Conservation (phyloP, 2,329 filamentous ascomycete species). For the Verticillium isaacii region DNA sequence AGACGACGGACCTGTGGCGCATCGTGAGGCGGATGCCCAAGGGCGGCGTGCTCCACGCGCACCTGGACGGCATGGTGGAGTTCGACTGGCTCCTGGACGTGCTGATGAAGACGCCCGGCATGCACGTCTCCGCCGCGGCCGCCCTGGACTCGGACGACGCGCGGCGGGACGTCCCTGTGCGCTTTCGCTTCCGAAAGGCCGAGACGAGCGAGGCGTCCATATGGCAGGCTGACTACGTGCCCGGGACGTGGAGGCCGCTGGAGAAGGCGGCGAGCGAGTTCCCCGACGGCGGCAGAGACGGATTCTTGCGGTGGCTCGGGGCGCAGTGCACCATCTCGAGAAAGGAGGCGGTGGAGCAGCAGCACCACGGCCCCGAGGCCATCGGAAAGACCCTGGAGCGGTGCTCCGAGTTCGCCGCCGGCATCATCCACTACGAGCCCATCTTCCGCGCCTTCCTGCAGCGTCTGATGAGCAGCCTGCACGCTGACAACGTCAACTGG, state of each 20-base stretch:
- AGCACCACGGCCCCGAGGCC: constrained; percentile 68
- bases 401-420: constrained; percentile 63
- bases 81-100: constrained; percentile 67
- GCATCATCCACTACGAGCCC: constrained; percentile 75
- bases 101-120: constrained; percentile 61
- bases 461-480: constrained; percentile 59
- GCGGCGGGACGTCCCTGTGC: constrained; percentile 46
- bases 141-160: constrained; percentile 47
- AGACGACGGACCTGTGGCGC: constrained; percentile 71
- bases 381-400: constrained; percentile 71
- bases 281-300: constrained; percentile 59
- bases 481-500: constrained; percentile 71
- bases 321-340: constrained; percentile 62
- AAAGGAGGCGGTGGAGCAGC: constrained; percentile 64
- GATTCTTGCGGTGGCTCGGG: constrained; percentile 68
- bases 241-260: constrained; percentile 49
- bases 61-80: constrained; percentile 79
- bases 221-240: constrained; percentile 58
- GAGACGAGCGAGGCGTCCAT: constrained; percentile 32
- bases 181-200: constrained; percentile 49
- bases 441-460: constrained; percentile 70
- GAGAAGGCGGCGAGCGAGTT: constrained; percentile 61
- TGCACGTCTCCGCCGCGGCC: constrained; percentile 55
- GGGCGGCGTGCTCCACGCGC: constrained; percentile 71
- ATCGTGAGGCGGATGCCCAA: constrained; percentile 79